Percentiles rank a stretch among this genome's conserved stretches.
These are phyloP conservation scores for Marchantia paleacea DNA, from an alignment of 225 moss, liverwort and hornwort species.

Conservation along the genomic window DNA sequence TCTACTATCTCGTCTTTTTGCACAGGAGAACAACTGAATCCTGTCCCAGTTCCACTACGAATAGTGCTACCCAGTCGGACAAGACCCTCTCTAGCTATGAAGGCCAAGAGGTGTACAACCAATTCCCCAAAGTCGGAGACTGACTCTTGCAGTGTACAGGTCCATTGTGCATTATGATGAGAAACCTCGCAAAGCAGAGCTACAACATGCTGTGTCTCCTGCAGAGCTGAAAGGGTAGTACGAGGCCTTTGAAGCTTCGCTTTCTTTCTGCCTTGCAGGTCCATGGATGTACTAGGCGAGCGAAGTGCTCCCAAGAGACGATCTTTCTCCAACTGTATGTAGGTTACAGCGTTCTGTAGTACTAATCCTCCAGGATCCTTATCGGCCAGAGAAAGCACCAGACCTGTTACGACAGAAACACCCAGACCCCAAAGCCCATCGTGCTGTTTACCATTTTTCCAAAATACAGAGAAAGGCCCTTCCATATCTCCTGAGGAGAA, in stretches of 20 bases:
- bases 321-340: constrained; percentile 69
- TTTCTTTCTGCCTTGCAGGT: constrained; percentile 85
- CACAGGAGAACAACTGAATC: constrained; percentile 76
- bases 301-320: constrained; percentile 67
- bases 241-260: constrained; percentile 74
- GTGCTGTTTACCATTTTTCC: constrained; percentile 59
- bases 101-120: constrained; percentile 83
- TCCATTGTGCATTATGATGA: constrained; percentile 72
- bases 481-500: constrained; percentile 52
- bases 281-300: constrained; percentile 65
- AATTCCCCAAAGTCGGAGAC: constrained; percentile 74
- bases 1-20: constrained; percentile 68
- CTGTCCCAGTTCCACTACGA: constrained; percentile 62
- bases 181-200: constrained; percentile 79
- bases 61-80: constrained; percentile 67
- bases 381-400: constrained; percentile 76
- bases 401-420: constrained; percentile 72
- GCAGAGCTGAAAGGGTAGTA: constrained; percentile 73
- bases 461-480: constrained; percentile 87
- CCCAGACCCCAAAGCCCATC: constrained; percentile 84
- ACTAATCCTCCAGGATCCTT: constrained; percentile 69
- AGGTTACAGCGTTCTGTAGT: constrained; percentile 67
- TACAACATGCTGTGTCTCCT: constrained; percentile 87
- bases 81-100: constrained; percentile 80
- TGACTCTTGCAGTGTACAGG: constrained; percentile 52